Percentiles rank a stretch among this genome's conserved stretches.
Evolutionary conservation across 192 early-diverging fungal species (phyloP).

Genomic region (Allomyces macrogynus): DNA sequence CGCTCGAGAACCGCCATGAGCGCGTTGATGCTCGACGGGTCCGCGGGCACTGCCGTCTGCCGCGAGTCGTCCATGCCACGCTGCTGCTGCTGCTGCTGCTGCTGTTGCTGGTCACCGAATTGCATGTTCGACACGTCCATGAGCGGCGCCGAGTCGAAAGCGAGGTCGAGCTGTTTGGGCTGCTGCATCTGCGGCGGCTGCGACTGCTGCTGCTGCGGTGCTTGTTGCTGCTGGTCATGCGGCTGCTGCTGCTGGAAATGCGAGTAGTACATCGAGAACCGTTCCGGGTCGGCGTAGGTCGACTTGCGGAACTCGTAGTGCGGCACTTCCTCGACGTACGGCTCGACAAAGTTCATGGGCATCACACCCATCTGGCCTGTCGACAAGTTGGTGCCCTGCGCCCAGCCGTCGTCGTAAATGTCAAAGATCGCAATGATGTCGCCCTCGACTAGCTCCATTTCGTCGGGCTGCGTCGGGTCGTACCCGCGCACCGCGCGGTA

Average conservation of each 20-base stretch:
- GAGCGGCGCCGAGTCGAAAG: too few relatives aligned
- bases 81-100: background rate
- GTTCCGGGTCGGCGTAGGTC: background rate
- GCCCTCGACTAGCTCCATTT: background rate
- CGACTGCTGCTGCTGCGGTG: background rate
- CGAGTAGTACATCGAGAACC: background rate
- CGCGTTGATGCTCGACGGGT: background rate
- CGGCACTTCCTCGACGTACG: background rate
- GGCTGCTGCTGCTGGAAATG: constrained; percentile 2
- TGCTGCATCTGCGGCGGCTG: background rate
- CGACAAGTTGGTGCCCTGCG: background rate
- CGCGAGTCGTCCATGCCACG: background rate
- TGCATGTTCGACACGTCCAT: background rate
- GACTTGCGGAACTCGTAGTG: background rate
- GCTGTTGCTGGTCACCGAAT: too few relatives aligned
- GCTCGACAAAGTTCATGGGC: background rate
- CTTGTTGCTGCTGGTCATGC: background rate
- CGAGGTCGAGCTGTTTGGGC: background rate
- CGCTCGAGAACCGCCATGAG: background rate
- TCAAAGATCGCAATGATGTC: background rate
- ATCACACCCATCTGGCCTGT: background rate
- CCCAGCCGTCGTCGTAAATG: background rate
- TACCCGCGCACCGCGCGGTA: background rate
- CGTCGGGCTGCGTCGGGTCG: background rate
- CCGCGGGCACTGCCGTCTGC: background rate